Percentiles rank a stretch among this genome's conserved stretches.
phyloP scores from a whole-genome alignment of 805 yeast species.

The Candida quercuum region DNA sequence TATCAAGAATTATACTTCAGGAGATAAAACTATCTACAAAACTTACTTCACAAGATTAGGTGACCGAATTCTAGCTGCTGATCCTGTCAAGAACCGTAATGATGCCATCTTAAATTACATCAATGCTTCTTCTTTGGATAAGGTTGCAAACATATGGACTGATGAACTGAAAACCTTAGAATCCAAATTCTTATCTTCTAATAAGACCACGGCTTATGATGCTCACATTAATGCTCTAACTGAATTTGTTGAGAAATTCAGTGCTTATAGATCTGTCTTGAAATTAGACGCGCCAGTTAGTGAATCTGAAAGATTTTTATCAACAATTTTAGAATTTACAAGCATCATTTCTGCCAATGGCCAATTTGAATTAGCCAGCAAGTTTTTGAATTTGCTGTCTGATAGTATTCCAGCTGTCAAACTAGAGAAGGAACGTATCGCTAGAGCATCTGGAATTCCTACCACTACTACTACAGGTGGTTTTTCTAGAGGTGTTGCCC shows the following conservation, averaged over 20 bases:
- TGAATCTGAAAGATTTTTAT: conserved; percentile 27
- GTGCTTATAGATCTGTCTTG: conserved; percentile 59
- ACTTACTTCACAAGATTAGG: conserved; percentile 63
- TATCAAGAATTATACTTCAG: conserved; percentile 47
- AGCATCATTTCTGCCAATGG: conserved; percentile 77
- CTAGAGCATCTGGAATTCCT: conserved; percentile 50
- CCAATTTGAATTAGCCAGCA: conserved; percentile 73
- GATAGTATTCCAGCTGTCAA: conserved; percentile 64
- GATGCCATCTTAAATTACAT: conserved; percentile 74
- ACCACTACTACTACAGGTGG: conserved; percentile 13
- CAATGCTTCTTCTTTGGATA: conserved; percentile 77
- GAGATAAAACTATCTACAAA: conserved; percentile 44
- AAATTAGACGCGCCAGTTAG: conserved; percentile 24
- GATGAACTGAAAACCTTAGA: conserved; percentile 56
- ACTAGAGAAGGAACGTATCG: conserved; percentile 73
- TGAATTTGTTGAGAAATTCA: conserved; percentile 77
- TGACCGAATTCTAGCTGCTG: conserved; percentile 57
- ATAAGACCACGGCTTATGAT: conserved; percentile 57
- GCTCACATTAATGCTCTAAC: conserved; percentile 81
- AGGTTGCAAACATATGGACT: conserved; percentile 79
- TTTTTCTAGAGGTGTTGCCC: conserved; percentile 13
- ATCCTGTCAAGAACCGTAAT: conserved; percentile 49
- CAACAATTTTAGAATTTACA: conserved; percentile 75
- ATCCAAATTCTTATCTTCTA: conserved; percentile 31
- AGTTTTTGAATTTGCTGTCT: conserved; percentile 67